phyloP scores from a whole-genome alignment of 257 asterid genomes.

The Lantana camara region DNA sequence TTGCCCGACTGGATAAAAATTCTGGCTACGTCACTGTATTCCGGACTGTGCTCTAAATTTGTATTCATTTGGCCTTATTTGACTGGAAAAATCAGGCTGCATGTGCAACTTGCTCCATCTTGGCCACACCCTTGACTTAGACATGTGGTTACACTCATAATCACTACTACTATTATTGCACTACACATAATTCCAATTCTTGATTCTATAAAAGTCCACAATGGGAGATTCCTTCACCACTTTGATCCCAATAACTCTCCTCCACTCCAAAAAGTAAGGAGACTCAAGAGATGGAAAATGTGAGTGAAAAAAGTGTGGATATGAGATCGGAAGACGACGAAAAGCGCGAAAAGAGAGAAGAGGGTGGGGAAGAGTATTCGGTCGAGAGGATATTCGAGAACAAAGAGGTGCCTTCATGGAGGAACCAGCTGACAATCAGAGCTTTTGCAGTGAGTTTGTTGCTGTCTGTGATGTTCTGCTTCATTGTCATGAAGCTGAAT shows the following conservation, averaged over 20 bases:
- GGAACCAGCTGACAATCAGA: slow-evolving; percentile 53
- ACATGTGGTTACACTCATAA: slow-evolving; percentile 24
- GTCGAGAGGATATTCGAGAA: slow-evolving; percentile 49
- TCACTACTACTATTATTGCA: not conserved
- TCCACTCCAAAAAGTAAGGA: slow-evolving; percentile 9
- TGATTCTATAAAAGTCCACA: not conserved
- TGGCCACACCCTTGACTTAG: slow-evolving; percentile 20
- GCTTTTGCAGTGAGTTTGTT: slow-evolving; percentile 61
- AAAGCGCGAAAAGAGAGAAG: not conserved
- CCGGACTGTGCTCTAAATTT: no score
- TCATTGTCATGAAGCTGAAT: slow-evolving; percentile 64
- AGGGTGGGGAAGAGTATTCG: slow-evolving; percentile 21
- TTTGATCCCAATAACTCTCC: not conserved
- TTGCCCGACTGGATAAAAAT: no score
- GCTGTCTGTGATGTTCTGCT: slow-evolving; percentile 49
- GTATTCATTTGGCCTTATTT: not conserved
- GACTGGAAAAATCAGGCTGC: not conserved
- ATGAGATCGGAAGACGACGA: slow-evolving; percentile 8
- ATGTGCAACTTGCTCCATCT: slow-evolving; percentile 17
- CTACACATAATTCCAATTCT: slow-evolving; percentile 12
- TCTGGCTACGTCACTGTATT: no score
- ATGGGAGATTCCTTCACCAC: not conserved
- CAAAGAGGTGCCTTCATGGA: slow-evolving; percentile 60
- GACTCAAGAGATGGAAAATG: slow-evolving; percentile 16
- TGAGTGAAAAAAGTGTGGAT: not conserved